These are phyloP conservation scores for Nyssa sinensis DNA, from an alignment of 148 eudicot species.

Conservation along the genomic window DNA sequence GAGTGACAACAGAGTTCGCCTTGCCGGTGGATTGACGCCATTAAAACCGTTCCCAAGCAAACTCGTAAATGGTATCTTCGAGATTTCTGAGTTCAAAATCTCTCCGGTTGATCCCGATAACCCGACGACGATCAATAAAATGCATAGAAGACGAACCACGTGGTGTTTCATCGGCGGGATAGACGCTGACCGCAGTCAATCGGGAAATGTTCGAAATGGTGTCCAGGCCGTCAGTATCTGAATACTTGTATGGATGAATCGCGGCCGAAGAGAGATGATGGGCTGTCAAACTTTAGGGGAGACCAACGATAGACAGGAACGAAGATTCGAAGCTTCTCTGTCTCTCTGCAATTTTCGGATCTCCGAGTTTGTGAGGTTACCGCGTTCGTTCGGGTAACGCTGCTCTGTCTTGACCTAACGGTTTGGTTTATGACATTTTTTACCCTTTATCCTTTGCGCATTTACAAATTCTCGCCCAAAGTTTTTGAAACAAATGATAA, in stretches of 20 bases:
- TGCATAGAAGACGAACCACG: background rate
- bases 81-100: background rate
- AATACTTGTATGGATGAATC: background rate
- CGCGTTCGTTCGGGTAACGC: background rate
- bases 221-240: background rate
- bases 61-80: background rate
- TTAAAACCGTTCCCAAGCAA: conserved; percentile 12
- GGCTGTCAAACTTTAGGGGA: background rate
- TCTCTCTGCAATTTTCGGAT: conserved; percentile 9
- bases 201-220: background rate
- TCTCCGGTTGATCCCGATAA: background rate
- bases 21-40: background rate
- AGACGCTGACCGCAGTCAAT: background rate
- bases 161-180: conserved; percentile 9
- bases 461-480: too few relatives aligned
- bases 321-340: conserved; percentile 19
- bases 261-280: background rate
- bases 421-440: background rate
- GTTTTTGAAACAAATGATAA: too few relatives aligned
- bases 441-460: too few relatives aligned
- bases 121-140: background rate
- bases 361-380: background rate
- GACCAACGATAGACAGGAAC: background rate
- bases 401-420: background rate
- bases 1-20: conserved; percentile 22